Evolutionary conservation across 1,284 basidiomycete species (phyloP).

Genomic region (Cutaneotrichosporon cyanovorans): DNA sequence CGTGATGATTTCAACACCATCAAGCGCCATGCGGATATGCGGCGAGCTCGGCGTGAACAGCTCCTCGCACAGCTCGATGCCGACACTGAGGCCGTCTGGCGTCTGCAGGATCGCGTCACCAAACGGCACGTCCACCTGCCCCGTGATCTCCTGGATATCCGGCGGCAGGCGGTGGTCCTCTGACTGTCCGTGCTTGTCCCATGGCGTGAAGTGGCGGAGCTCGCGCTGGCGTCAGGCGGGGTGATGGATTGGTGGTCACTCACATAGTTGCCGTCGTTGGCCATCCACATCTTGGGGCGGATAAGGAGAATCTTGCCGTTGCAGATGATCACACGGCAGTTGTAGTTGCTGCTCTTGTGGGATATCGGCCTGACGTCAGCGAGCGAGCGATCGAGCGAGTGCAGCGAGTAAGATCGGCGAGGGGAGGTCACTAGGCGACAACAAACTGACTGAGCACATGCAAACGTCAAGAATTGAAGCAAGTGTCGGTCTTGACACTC

Average conservation of each 20-base stretch:
- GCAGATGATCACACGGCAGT: constrained; percentile 84
- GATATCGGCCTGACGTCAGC: constrained; percentile 66
- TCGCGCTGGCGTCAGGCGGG: constrained; percentile 54
- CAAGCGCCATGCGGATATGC: constrained; percentile 91
- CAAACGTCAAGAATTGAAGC: no score
- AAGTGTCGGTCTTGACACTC: no score
- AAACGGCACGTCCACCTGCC: constrained; percentile 92
- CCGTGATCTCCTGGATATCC: constrained; percentile 75
- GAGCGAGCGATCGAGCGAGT: no score
- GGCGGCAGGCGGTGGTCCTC: constrained; percentile 85
- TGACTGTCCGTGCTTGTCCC: constrained; percentile 76
- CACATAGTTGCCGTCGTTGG: constrained; percentile 92
- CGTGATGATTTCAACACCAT: constrained; percentile 97
- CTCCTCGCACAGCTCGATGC: constrained; percentile 94
- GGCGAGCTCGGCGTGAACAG: constrained; percentile 96
- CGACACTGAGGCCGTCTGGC: constrained; percentile 79
- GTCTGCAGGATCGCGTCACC: constrained; percentile 92
- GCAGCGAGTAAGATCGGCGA: no score
- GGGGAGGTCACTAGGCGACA: no score
- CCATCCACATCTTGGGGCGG: constrained; percentile 98
- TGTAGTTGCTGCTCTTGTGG: constrained; percentile 97
- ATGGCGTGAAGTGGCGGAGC: constrained; percentile 91
- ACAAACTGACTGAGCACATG: no score
- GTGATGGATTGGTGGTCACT: constrained; percentile 2
- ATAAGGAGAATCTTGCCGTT: constrained; percentile 83